Conservation (phyloP, 1,284 basidiomycete species). For the Ceratobasidium sp. region DNA sequence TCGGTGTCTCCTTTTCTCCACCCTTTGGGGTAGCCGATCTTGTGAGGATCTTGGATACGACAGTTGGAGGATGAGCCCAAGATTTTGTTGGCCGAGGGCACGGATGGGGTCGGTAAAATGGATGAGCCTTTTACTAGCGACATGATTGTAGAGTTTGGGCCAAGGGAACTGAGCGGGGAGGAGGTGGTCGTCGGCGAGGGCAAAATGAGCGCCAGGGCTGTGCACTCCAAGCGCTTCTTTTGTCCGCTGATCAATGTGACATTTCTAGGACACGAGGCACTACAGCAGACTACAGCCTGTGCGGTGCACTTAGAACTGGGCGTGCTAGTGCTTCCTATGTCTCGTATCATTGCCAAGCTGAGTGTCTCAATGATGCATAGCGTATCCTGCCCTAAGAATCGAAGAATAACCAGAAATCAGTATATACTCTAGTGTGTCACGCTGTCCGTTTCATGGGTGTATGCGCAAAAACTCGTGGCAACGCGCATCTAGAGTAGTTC, state of each 20-base stretch:
- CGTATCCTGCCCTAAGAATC: no score
- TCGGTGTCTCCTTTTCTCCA: conserved; percentile 31
- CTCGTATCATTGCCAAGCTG: no score
- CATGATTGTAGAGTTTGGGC: background rate
- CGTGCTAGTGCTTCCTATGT: no score
- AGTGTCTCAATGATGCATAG: no score
- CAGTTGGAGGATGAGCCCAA: background rate
- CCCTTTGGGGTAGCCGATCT: conserved; percentile 30
- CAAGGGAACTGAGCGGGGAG: background rate
- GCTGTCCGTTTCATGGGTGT: no score
- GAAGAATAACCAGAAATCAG: no score
- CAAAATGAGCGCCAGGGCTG: conserved; percentile 14
- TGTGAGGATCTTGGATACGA: conserved; percentile 31
- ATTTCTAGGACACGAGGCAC: background rate
- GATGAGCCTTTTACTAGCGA: conserved; percentile 16
- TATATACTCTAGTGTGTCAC: no score
- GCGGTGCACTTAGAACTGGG: no score
- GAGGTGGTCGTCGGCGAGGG: background rate
- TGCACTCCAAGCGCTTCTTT: background rate
- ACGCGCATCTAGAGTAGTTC: no score
- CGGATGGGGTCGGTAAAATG: background rate
- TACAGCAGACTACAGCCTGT: no score
- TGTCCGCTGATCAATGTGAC: background rate
- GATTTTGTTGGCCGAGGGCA: conserved; percentile 1
- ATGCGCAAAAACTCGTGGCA: no score